phyloP scores from a whole-genome alignment of 2,329 filamentous ascomycete genomes.

The Ophiostoma sp. region DNA sequence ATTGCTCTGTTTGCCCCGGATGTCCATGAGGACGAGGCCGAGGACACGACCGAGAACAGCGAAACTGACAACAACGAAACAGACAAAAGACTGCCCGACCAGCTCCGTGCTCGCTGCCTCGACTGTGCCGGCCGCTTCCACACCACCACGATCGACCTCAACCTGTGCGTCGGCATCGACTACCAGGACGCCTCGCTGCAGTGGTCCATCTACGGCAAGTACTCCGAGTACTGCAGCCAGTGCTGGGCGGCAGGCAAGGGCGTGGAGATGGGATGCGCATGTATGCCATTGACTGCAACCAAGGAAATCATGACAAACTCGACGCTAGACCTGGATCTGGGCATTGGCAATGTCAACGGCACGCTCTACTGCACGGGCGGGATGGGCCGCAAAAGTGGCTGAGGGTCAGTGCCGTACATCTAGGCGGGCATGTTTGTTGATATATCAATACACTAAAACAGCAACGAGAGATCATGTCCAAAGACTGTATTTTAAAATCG shows the following conservation, averaged over 20 bases:
- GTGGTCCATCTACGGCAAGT: constrained; percentile 29
- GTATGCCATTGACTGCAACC: constrained; percentile 16
- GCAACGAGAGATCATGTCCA: neutral
- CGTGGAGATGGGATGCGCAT: constrained; percentile 23
- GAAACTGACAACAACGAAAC: no score
- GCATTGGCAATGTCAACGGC: constrained; percentile 22
- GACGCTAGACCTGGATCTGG: constrained; percentile 25
- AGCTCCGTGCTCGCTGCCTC: constrained; percentile 21
- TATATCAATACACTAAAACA: neutral
- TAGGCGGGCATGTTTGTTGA: neutral
- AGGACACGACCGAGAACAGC: no score
- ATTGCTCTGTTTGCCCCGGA: neutral
- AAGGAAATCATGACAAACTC: constrained; percentile 13
- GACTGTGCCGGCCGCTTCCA: constrained; percentile 10
- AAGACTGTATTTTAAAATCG: no score
- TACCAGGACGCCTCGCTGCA: constrained; percentile 16
- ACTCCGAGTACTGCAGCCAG: constrained; percentile 24
- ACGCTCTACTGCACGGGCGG: constrained; percentile 19
- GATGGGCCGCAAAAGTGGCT: constrained; percentile 2
- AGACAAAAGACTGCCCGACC: constrained; percentile 10
- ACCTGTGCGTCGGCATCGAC: constrained; percentile 28
- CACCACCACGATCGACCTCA: constrained; percentile 26
- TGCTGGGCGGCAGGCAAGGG: constrained; percentile 18
- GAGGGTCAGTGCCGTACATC: neutral
- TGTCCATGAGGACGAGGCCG: neutral